Percentiles rank a stretch among this genome's conserved stretches.
Conservation (phyloP, 371 early-diverging fungal genomes). For the Funneliformis caledonium region DNA sequence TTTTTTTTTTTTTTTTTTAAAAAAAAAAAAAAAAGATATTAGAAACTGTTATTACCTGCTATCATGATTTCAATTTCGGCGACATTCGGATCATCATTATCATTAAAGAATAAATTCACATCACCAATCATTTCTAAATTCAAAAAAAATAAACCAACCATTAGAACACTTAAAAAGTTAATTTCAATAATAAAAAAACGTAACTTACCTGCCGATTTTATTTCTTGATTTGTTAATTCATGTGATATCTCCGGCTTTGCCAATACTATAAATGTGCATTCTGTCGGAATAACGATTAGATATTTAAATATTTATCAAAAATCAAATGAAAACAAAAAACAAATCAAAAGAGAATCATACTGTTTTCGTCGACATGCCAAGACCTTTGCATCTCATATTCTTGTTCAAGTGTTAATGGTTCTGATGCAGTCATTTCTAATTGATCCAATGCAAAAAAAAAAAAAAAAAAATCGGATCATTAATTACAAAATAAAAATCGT, state of each 20-base stretch:
- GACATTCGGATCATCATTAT: conserved; percentile 68
- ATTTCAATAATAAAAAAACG: not conserved
- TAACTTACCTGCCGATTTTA: conserved; percentile 12
- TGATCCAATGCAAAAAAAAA: conserved; percentile 41
- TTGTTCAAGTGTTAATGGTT: conserved; percentile 87
- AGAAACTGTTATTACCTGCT: conserved; percentile 65
- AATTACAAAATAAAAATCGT: no score
- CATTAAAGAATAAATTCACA: conserved; percentile 91
- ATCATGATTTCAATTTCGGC: conserved; percentile 96
- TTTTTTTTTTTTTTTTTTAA: no score
- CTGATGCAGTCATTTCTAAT: conserved; percentile 93
- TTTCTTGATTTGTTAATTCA: conserved; percentile 12
- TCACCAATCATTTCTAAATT: conserved; percentile 88
- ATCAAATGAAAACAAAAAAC: not conserved
- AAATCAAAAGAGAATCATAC: conserved; percentile 43
- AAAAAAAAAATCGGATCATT: no score
- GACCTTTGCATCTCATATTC: conserved; percentile 93
- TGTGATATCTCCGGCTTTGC: not conserved
- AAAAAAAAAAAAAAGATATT: not conserved
- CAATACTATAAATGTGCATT: conserved; percentile 37
- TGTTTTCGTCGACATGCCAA: conserved; percentile 86
- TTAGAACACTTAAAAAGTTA: not conserved
- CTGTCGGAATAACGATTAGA: not conserved
- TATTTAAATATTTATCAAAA: not conserved
- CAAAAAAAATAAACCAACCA: not conserved